Conservation (phyloP, 1,139 yeast species). For the Blastobotrys persicus region DNA sequence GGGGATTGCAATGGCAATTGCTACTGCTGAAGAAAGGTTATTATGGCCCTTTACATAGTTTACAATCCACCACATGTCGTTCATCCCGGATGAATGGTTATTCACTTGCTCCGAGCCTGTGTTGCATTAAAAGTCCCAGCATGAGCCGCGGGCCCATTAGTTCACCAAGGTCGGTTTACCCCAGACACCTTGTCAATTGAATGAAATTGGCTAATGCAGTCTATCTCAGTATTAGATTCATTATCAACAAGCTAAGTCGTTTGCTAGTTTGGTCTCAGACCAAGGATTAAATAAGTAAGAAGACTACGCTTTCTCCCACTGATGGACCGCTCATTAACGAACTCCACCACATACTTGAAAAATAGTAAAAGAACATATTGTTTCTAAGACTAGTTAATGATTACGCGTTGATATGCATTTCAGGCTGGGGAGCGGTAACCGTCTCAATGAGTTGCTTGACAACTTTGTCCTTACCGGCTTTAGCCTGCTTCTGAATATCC, state of each 20-base stretch:
- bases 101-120: background rate
- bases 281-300: too few species aligned
- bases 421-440: constrained; percentile 74
- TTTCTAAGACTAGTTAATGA: background rate
- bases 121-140: background rate
- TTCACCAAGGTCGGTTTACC: too few species aligned
- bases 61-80: constrained; percentile 2
- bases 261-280: too few species aligned
- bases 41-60: constrained; percentile 1
- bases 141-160: background rate
- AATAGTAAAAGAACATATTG: too few species aligned
- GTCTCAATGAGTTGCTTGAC: constrained; percentile 77
- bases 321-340: too few species aligned
- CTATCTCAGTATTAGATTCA: too few species aligned
- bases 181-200: too few species aligned
- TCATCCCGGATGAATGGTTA: background rate
- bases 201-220: too few species aligned
- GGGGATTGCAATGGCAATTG: constrained; percentile 1
- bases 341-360: too few species aligned
- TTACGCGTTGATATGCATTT: constrained; percentile 73
- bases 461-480: constrained; percentile 63
- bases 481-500: constrained; percentile 60
- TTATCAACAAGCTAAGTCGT: too few species aligned
- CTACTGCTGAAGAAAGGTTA: background rate
- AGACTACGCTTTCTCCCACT: too few species aligned